Conservation (phyloP, 305 asterid species). For the Rubia occidens region DNA sequence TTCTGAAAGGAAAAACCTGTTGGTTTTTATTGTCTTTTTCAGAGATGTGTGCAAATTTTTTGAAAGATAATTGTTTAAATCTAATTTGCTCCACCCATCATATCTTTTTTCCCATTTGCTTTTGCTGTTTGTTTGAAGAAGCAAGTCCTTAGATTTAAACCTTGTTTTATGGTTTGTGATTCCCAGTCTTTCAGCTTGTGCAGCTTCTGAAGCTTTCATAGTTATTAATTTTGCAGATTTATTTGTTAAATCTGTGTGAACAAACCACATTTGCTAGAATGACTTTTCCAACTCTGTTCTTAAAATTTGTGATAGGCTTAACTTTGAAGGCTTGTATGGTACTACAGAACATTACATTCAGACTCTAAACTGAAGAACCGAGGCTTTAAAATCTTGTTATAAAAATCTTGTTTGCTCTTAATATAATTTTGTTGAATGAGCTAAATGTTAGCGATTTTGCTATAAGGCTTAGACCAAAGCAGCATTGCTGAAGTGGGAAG, state of each 20-base stretch:
- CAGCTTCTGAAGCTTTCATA: neutral
- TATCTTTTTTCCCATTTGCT: neutral
- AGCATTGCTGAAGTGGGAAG: conserved; percentile 54
- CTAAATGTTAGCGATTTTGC: conserved; percentile 18
- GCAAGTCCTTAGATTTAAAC: neutral
- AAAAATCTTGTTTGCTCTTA: neutral
- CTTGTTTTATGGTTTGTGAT: neutral
- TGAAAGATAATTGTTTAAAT: neutral
- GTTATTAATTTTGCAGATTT: neutral
- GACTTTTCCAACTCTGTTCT: neutral
- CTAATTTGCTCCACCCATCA: neutral
- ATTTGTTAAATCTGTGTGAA: neutral
- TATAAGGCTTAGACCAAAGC: conserved; percentile 58
- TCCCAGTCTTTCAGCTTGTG: neutral
- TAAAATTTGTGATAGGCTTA: neutral
- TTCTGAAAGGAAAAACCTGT: neutral
- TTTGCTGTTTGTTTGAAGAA: conserved; percentile 1
- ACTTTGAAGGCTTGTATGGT: neutral
- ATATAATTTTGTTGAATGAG: conserved; percentile 8
- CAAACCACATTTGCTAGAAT: neutral
- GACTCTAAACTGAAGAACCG: neutral
- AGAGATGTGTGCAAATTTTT: neutral
- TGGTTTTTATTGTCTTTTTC: neutral
- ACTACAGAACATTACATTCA: neutral
- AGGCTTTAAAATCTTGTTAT: neutral